phyloP scores from a whole-genome alignment of 441 rosid species.

The Metrosideros polymorpha region DNA sequence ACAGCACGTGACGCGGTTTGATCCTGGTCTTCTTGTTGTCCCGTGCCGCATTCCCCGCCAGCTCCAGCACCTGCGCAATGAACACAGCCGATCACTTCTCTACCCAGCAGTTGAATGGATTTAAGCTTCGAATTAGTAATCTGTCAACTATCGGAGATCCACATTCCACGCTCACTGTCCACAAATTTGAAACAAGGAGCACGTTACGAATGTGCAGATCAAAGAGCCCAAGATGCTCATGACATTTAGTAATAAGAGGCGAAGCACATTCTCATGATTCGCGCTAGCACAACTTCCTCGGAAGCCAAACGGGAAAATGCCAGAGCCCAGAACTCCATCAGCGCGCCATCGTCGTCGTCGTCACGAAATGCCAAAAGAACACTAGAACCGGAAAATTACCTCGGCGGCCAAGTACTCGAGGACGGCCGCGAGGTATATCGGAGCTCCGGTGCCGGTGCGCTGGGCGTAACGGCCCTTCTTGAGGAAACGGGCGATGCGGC shows the following conservation, averaged over 20 bases:
- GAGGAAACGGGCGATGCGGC: constrained; percentile 6
- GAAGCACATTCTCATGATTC: no score
- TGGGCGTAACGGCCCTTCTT: constrained; percentile 2
- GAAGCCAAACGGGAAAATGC: neutral
- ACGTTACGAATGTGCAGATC: no score
- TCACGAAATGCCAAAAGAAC: neutral
- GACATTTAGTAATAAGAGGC: no score
- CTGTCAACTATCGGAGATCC: neutral
- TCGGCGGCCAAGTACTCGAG: constrained; percentile 6
- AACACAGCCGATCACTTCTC: neutral
- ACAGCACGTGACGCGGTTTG: constrained; percentile 2
- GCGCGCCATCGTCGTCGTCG: neutral
- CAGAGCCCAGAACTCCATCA: neutral
- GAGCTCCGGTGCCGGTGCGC: constrained; percentile 1
- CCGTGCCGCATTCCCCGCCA: constrained; percentile 9
- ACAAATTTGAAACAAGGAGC: neutral
- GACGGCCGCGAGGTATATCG: constrained; percentile 7
- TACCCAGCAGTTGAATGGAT: neutral
- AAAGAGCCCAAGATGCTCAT: no score
- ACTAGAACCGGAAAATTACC: neutral
- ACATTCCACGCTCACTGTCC: neutral
- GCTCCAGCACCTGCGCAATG: constrained; percentile 1
- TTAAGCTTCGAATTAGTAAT: neutral
- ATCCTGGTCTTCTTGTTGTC: constrained; percentile 13
- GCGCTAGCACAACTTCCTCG: no score